Conservation (phyloP, 2,329 filamentous ascomycete genomes). For the Clarireedia monteithiana region DNA sequence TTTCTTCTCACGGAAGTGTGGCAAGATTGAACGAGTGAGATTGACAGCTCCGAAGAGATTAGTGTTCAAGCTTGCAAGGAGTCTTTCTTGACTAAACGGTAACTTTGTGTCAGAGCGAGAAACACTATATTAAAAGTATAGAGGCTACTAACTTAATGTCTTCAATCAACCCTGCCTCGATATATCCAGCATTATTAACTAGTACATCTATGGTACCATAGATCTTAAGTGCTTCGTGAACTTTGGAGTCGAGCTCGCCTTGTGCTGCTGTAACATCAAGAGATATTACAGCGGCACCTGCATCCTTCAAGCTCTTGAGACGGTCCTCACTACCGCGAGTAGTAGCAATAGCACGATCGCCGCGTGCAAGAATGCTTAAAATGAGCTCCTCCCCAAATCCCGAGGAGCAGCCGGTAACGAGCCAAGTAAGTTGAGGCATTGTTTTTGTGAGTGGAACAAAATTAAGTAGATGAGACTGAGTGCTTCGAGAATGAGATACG, state of each 20-base stretch:
- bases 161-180: conserved; percentile 24
- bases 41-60: conserved; percentile 47
- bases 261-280: conserved; percentile 41
- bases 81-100: conserved; percentile 8
- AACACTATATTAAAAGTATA: neutral
- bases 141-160: conserved; percentile 18
- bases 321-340: conserved; percentile 20
- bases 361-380: conserved; percentile 11
- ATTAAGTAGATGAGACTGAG: too few species aligned
- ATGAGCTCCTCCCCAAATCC: conserved; percentile 16
- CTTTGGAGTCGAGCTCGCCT: conserved; percentile 29
- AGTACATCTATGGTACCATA: conserved; percentile 27
- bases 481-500: too few species aligned
- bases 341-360: conserved; percentile 16
- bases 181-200: conserved; percentile 30
- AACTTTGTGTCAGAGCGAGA: neutral
- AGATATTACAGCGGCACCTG: conserved; percentile 35
- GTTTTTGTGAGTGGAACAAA: neutral
- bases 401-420: conserved; percentile 19
- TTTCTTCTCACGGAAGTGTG: conserved; percentile 35
- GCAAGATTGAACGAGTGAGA: conserved; percentile 40
- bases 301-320: conserved; percentile 34
- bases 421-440: conserved; percentile 10
- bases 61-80: conserved; percentile 35
- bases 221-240: conserved; percentile 28